Evolutionary conservation across 306 rosid genomes (phyloP).

Genomic region (Begonia loranthoides): DNA sequence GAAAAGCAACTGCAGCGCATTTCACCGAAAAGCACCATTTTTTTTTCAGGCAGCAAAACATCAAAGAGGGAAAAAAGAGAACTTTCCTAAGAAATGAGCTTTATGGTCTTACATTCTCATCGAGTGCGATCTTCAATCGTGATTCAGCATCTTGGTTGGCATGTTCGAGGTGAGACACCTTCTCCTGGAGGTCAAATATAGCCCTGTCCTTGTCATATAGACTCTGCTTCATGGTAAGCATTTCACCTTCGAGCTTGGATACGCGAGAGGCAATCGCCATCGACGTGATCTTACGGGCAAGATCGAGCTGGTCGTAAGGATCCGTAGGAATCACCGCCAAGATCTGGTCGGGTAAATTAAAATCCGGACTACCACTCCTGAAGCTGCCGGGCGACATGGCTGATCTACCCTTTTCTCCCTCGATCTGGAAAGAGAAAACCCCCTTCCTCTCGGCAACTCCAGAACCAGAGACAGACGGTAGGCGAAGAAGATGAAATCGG

Average conservation of each 20-base stretch:
- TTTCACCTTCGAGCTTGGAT: constrained; percentile 56
- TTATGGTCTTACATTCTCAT: constrained; percentile 39
- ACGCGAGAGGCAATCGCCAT: constrained; percentile 88
- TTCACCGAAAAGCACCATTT: no score
- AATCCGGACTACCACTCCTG: constrained; percentile 27
- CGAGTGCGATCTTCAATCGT: constrained; percentile 30
- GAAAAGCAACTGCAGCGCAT: no score
- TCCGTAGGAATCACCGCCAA: constrained; percentile 65
- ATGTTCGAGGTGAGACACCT: constrained; percentile 27
- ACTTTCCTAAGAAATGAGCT: not conserved
- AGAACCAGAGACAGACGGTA: constrained; percentile 2
- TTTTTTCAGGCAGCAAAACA: not conserved
- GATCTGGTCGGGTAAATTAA: constrained; percentile 53
- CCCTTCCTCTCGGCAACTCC: constrained; percentile 1
- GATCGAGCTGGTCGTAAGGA: constrained; percentile 88
- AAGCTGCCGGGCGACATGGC: constrained; percentile 22
- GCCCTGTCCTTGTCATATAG: constrained; percentile 47
- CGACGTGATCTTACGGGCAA: constrained; percentile 85
- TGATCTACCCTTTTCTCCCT: constrained; percentile 7
- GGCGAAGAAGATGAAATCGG: not conserved
- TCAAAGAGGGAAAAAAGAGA: not conserved
- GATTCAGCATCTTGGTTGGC: constrained; percentile 47
- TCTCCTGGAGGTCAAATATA: constrained; percentile 42
- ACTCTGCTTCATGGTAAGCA: constrained; percentile 37
- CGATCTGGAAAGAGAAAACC: not conserved